phyloP scores from a whole-genome alignment of 2,329 filamentous ascomycete genomes.

The Monilinia aucupariae region DNA sequence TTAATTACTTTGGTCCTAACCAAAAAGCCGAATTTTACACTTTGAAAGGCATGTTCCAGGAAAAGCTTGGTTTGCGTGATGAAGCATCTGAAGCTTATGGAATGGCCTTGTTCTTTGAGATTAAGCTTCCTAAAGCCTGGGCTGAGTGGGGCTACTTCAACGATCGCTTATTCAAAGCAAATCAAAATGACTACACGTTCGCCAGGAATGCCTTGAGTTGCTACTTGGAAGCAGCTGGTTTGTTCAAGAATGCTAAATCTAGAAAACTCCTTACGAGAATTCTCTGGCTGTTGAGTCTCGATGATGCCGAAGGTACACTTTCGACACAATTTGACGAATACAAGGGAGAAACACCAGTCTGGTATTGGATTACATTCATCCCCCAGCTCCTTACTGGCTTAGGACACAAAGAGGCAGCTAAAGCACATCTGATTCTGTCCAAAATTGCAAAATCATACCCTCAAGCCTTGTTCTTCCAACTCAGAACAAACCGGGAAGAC shows the following conservation, averaged over 20 bases:
- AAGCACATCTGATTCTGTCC: slow-evolving; percentile 78
- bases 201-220: slow-evolving; percentile 92
- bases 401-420: slow-evolving; percentile 82
- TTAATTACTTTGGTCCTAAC: slow-evolving; percentile 93
- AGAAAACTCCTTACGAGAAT: slow-evolving; percentile 89
- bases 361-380: slow-evolving; percentile 99
- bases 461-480: slow-evolving; percentile 91
- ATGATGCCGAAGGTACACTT: slow-evolving; percentile 79
- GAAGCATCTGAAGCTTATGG: slow-evolving; percentile 94
- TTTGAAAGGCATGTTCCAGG: slow-evolving; percentile 97
- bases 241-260: slow-evolving; percentile 96
- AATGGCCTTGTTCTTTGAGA: slow-evolving; percentile 91
- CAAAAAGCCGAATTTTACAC: slow-evolving; percentile 99
- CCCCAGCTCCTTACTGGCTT: slow-evolving; percentile 90
- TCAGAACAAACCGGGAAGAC: slow-evolving; percentile 89
- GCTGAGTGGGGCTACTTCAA: slow-evolving; percentile 99
- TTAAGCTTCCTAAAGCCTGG: slow-evolving; percentile 94
- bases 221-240: slow-evolving; percentile 89
- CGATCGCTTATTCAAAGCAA: slow-evolving; percentile 90
- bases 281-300: slow-evolving; percentile 89
- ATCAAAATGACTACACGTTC: slow-evolving; percentile 72
- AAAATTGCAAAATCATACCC: slow-evolving; percentile 96
- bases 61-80: slow-evolving; percentile 82
- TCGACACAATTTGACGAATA: slow-evolving; percentile 88
- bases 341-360: slow-evolving; percentile 94